These are phyloP conservation scores for Farysia itapuensis DNA, from an alignment of 1,284 basidiomycete genomes.

Conservation along the genomic window DNA sequence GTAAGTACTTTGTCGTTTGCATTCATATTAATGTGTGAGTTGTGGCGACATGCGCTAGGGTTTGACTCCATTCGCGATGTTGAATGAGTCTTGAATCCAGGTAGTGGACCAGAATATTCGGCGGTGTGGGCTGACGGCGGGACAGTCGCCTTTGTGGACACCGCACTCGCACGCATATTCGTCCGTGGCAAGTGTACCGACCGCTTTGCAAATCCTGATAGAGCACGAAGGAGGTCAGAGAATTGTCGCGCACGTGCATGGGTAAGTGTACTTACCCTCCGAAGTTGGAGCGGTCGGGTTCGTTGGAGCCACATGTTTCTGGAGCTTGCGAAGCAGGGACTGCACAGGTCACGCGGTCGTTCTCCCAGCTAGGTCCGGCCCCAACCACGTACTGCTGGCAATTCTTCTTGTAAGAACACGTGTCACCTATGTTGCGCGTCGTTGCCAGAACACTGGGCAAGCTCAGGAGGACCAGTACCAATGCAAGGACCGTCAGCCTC, in stretches of 20 bases:
- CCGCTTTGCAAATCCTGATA: conserved; percentile 13
- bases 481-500: no score
- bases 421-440: conserved; percentile 7
- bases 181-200: conserved; percentile 4
- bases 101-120: conserved; percentile 19
- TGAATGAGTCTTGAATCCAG: conserved; percentile 8
- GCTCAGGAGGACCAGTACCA: no score
- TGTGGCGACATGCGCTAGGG: no score
- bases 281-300: conserved; percentile 3
- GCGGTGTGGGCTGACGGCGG: neutral
- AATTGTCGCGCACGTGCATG: no score
- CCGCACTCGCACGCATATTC: conserved; percentile 34
- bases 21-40: no score
- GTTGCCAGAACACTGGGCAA: no score
- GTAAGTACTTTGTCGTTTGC: no score
- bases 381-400: conserved; percentile 9
- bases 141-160: conserved; percentile 13
- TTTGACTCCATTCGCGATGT: no score
- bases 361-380: conserved; percentile 6
- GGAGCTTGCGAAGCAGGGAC: conserved; percentile 1
- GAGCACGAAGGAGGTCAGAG: neutral
- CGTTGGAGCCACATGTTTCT: conserved; percentile 9
- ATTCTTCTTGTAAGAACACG: conserved; percentile 13
- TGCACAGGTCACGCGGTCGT: conserved; percentile 15
- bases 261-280: conserved; percentile 25